phyloP scores from a whole-genome alignment of 179 eudicot species.

The Patellifolia procumbens region DNA sequence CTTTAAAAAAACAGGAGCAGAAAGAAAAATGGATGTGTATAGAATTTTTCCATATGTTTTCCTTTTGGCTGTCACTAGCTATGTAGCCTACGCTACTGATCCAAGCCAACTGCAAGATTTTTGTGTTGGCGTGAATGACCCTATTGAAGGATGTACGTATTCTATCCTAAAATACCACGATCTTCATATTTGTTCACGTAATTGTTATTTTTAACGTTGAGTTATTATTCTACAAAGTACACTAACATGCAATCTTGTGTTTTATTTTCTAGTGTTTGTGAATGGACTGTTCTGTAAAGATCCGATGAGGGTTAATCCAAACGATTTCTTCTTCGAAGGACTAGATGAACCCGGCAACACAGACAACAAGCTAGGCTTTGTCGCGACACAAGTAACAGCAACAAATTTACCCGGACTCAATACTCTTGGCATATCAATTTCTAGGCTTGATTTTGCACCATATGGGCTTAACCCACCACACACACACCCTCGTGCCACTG shows the following conservation, averaged over 20 bases:
- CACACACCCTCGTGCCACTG: conserved; percentile 19
- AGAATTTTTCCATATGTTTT: background rate
- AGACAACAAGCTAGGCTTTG: conserved; percentile 10
- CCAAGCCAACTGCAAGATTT: conserved; percentile 28
- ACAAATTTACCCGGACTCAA: background rate
- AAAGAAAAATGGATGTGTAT: conserved; percentile 6
- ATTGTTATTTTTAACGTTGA: background rate
- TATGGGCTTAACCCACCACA: conserved; percentile 18
- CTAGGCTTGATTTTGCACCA: conserved; percentile 21
- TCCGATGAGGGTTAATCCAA: conserved; percentile 9
- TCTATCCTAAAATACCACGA: background rate
- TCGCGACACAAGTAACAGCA: background rate
- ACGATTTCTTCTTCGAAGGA: conserved; percentile 12
- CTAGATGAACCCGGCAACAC: conserved; percentile 4
- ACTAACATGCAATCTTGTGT: background rate
- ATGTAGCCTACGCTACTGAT: conserved; percentile 22
- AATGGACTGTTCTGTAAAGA: conserved; percentile 19
- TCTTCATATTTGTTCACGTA: too few species aligned
- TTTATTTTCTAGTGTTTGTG: conserved; percentile 1
- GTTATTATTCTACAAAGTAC: background rate
- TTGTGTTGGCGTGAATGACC: conserved; percentile 25
- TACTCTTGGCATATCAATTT: conserved; percentile 12
- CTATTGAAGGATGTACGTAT: conserved; percentile 24
- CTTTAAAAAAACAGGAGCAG: background rate
- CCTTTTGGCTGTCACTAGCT: conserved; percentile 4